Evolutionary conservation across 2,329 filamentous ascomycete species (phyloP).

Genomic region (Talaromyces sp.): DNA sequence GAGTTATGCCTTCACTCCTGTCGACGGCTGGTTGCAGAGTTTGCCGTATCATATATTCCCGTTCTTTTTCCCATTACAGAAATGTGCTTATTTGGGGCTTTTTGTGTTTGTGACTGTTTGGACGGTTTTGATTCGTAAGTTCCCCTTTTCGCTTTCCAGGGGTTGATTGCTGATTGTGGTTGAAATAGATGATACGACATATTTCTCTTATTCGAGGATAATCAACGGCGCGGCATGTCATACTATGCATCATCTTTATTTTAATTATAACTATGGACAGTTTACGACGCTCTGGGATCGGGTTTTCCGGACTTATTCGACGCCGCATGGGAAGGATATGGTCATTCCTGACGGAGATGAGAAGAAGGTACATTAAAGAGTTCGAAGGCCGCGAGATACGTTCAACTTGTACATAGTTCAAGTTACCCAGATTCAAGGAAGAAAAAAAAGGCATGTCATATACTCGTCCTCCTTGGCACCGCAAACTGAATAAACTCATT

Average conservation of each 20-base stretch:
- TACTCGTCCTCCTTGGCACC: constrained; percentile 11
- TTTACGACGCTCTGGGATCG: constrained; percentile 82
- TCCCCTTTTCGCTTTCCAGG: background rate
- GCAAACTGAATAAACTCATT: constrained; percentile 28
- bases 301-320: constrained; percentile 67
- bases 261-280: constrained; percentile 81
- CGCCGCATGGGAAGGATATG: constrained; percentile 14
- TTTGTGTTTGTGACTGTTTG: constrained; percentile 85
- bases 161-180: background rate
- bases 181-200: constrained; percentile 73
- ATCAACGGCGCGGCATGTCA: constrained; percentile 89
- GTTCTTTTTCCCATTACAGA: constrained; percentile 77
- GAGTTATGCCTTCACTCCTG: constrained; percentile 76
- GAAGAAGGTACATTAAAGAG: background rate
- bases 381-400: too few relatives aligned
- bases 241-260: constrained; percentile 81
- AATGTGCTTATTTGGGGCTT: constrained; percentile 68
- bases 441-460: too few relatives aligned
- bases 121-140: constrained; percentile 68
- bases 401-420: too few relatives aligned
- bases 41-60: constrained; percentile 80
- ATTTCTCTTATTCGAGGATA: constrained; percentile 69
- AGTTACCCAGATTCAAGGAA: too few relatives aligned
- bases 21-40: constrained; percentile 77
- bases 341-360: background rate